phyloP scores from a whole-genome alignment of 495 filamentous ascomycete species.

The Lichina pygmaea region DNA sequence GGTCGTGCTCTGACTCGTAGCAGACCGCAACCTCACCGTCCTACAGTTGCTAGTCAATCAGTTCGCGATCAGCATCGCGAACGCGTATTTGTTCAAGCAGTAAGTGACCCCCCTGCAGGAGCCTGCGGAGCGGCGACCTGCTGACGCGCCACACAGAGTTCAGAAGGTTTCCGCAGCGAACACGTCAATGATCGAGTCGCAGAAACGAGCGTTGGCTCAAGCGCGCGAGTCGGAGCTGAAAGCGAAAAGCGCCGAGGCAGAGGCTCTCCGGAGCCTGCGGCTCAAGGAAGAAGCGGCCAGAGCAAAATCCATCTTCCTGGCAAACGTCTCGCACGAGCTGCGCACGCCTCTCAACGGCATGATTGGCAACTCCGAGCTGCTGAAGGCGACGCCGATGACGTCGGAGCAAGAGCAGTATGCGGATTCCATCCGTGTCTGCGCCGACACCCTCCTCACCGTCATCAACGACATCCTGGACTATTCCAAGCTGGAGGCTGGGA shows the following conservation, averaged over 20 bases:
- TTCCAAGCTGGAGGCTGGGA: slow-evolving; percentile 80
- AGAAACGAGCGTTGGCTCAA: slow-evolving; percentile 56
- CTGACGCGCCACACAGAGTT: slow-evolving; percentile 13
- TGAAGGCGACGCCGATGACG: slow-evolving; percentile 50
- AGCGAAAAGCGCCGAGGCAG: slow-evolving; percentile 54
- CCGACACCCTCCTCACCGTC: slow-evolving; percentile 68
- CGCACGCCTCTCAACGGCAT: slow-evolving; percentile 73
- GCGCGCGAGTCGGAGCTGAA: slow-evolving; percentile 60
- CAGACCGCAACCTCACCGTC: slow-evolving; percentile 65
- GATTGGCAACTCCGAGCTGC: slow-evolving; percentile 68
- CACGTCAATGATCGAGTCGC: slow-evolving; percentile 63
- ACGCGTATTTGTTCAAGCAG: slow-evolving; percentile 3
- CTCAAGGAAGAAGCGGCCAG: slow-evolving; percentile 76
- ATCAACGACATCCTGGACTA: slow-evolving; percentile 93
- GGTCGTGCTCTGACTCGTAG: not conserved
- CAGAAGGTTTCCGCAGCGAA: slow-evolving; percentile 60
- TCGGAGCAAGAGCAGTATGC: slow-evolving; percentile 72
- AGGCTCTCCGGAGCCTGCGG: slow-evolving; percentile 66
- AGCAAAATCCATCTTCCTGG: slow-evolving; percentile 78
- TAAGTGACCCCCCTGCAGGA: slow-evolving; percentile 6
- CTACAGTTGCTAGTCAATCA: slow-evolving; percentile 71
- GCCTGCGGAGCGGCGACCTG: slow-evolving; percentile 7
- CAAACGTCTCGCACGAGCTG: slow-evolving; percentile 73
- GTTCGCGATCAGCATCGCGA: slow-evolving; percentile 16
- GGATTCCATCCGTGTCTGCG: slow-evolving; percentile 77